phyloP scores from a whole-genome alignment of 768 basidiomycete genomes.

The Kwoniella shandongensis region DNA sequence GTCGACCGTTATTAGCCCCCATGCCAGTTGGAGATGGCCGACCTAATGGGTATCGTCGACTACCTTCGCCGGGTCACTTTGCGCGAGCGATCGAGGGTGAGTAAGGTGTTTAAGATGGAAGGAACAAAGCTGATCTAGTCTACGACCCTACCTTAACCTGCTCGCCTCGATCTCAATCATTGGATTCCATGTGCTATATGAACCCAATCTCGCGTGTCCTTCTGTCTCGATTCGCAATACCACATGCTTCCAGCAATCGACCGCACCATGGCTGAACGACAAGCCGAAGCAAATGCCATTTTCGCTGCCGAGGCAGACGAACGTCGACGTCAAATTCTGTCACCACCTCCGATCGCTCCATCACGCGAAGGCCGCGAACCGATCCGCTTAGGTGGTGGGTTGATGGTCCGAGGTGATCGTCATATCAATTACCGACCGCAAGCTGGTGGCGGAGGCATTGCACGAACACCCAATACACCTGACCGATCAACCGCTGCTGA shows the following conservation, averaged over 20 bases:
- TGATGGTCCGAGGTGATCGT: conserved; percentile 19
- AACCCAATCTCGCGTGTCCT: too few relatives aligned
- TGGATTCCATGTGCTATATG: too few relatives aligned
- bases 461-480: too few relatives aligned
- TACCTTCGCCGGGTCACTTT: too few relatives aligned
- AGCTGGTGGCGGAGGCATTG: too few relatives aligned
- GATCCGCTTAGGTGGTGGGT: conserved; percentile 37
- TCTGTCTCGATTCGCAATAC: too few relatives aligned
- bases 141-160: not conserved
- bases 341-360: conserved; percentile 8
- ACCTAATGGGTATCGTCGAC: too few relatives aligned
- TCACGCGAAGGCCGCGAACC: conserved; percentile 1
- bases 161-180: not conserved
- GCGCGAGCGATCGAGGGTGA: conserved; percentile 19
- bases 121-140: not conserved
- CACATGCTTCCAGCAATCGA: conserved; percentile 19
- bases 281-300: conserved; percentile 8
- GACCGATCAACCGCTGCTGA: too few relatives aligned
- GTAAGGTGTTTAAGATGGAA: not conserved
- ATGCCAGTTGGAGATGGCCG: too few relatives aligned
- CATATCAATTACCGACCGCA: not conserved
- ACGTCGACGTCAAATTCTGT: conserved; percentile 21
- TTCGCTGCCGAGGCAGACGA: conserved; percentile 17
- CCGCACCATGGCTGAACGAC: not conserved
- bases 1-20: too few relatives aligned